A percentile compares a stretch with the other conserved stretches of the same genome.
Conservation (phyloP, 2,329 filamentous ascomycete species). For the Fusarium nurragi region DNA sequence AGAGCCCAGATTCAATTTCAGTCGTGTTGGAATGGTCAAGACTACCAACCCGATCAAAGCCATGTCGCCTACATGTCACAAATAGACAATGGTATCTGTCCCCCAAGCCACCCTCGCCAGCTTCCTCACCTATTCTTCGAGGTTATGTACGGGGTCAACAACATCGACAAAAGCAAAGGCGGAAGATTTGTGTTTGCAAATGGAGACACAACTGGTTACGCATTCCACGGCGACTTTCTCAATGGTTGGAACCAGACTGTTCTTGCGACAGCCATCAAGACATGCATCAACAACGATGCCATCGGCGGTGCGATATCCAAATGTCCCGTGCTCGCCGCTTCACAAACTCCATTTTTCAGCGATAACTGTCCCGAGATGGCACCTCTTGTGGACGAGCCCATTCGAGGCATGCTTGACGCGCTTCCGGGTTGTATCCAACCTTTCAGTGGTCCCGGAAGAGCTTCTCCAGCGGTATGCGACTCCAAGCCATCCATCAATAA, state of each 20-base stretch:
- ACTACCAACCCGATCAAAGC: constrained; percentile 37
- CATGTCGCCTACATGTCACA: constrained; percentile 40
- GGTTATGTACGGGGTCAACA: constrained; percentile 38
- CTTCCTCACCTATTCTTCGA: constrained; percentile 40
- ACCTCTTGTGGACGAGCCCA: constrained; percentile 26
- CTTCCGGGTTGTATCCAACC: constrained; percentile 37
- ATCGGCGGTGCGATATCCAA: constrained; percentile 18
- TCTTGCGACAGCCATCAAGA: constrained; percentile 30
- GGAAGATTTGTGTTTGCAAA: constrained; percentile 39
- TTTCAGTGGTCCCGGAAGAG: constrained; percentile 24
- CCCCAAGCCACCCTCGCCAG: constrained; percentile 32
- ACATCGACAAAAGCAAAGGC: constrained; percentile 38
- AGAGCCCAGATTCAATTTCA: constrained; percentile 41
- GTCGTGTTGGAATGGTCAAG: constrained; percentile 38
- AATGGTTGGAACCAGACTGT: constrained; percentile 35
- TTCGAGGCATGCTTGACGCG: constrained; percentile 29
- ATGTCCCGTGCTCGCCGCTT: constrained; percentile 32
- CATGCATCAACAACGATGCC: constrained; percentile 36
- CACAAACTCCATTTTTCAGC: constrained; percentile 33
- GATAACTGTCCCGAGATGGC: constrained; percentile 38
- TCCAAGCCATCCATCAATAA: constrained; percentile 23
- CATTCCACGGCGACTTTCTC: constrained; percentile 38
- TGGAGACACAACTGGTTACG: constrained; percentile 39
- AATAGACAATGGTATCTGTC: constrained; percentile 40
- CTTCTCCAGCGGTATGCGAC: constrained; percentile 10